phyloP scores from a whole-genome alignment of 257 asterid genomes.

The Capsicum pubescens region DNA sequence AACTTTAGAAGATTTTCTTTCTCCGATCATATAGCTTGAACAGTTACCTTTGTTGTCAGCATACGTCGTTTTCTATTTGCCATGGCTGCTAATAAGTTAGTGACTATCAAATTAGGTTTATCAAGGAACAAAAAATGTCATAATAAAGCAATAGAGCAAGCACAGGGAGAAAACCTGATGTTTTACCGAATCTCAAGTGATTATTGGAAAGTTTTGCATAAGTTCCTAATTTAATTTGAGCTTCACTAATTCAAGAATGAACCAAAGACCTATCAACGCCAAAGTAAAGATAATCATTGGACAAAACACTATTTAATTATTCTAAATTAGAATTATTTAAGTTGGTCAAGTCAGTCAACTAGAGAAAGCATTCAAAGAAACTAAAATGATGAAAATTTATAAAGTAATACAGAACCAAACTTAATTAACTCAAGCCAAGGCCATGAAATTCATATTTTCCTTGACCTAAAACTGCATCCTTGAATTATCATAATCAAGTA shows the following conservation, averaged over 20 bases:
- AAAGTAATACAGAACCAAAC: background rate
- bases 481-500: background rate
- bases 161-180: background rate
- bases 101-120: background rate
- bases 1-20: no score
- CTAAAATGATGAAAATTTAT: background rate
- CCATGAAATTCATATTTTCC: background rate
- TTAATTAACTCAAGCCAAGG: conserved; percentile 5
- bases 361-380: background rate
- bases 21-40: no score
- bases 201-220: background rate
- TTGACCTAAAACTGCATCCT: conserved; percentile 9
- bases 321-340: conserved; percentile 5
- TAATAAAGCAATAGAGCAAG: background rate
- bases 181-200: background rate
- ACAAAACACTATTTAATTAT: background rate
- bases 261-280: background rate
- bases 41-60: no score
- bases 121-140: background rate
- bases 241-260: background rate
- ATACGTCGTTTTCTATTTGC: no score
- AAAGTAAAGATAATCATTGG: background rate
- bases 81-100: background rate
- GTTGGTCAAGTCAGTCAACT: background rate
- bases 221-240: background rate